Evolutionary conservation across 2,329 filamentous ascomycete species (phyloP), one percentile per base, ranked within the genome.

Genomic region (Fusarium secorum): DNA sequence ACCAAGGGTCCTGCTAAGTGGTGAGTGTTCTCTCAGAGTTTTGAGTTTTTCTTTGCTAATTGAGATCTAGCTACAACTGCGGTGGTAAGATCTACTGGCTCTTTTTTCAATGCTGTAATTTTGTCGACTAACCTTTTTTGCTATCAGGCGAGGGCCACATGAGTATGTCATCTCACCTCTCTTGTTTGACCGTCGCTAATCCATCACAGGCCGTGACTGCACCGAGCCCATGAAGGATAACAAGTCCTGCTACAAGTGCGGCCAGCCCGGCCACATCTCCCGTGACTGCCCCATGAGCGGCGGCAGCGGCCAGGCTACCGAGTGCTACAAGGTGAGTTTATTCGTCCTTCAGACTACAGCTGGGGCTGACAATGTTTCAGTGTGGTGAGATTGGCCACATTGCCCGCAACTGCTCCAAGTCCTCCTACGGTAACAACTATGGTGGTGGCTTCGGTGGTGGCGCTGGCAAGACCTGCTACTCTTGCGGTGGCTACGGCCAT

Each of bases 311-410:
- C 81, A 83, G 71, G 80, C 84, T 61, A 87, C 91, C 75, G 92
- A 97, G 85, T 97, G 94, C 90, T 98, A 98, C 90, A 98, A 98
- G 86, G 87, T 85, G 76, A 58, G 80, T 59, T 9, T 14, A 14
- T 13, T 17, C 17, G 15, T 41, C 11, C 22, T 26, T 20, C 24
- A 18, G 11, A 44, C 15, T 22, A 4, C 14, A 18, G 18, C 28
- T 55, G n/a, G 41, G 33, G 73, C 65, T 67, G 60, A 73, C 55
- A 26, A 18, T 8, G 36, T 13, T 35, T 14, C 26, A 90, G 91
- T 99, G 96, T 85, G 95, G 95, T 71, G 93, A 97, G 86, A 88
- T 94, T 74, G 96, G 96, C 67, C 96, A 98, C 88, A 98, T 98
- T 82, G 95, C 96, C 76, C 94, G 93, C 77, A 94, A 94, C 88